Conservation (phyloP, 2,329 filamentous ascomycete species). For the Bisporella sp. region DNA sequence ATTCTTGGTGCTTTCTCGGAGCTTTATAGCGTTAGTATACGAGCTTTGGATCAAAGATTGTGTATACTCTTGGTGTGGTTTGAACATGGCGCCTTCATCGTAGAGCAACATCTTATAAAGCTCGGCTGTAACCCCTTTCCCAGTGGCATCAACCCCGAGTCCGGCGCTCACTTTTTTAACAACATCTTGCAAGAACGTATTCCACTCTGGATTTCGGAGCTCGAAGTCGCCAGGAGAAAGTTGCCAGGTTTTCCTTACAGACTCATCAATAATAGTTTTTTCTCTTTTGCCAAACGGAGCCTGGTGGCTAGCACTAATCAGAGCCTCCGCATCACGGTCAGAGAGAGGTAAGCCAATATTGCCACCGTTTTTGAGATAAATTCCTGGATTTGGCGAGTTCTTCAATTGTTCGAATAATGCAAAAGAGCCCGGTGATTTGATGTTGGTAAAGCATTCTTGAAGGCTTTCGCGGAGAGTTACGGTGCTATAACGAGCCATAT, state of each 20-base stretch:
- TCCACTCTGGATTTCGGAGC: constrained; percentile 30
- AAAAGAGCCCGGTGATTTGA: constrained; percentile 11
- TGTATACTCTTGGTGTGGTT: constrained; percentile 34
- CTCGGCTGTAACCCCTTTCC: constrained; percentile 26
- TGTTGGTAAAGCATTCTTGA: background rate
- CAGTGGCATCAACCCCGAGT: constrained; percentile 26
- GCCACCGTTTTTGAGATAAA: constrained; percentile 17
- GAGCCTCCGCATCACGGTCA: constrained; percentile 15
- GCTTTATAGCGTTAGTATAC: constrained; percentile 3
- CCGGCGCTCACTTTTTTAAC: constrained; percentile 19
- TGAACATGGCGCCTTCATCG: constrained; percentile 42
- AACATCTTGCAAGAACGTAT: constrained; percentile 20
- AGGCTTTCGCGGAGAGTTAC: too few relatives aligned
- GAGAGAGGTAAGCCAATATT: constrained; percentile 19
- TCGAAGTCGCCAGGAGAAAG: constrained; percentile 33
- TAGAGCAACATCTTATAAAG: constrained; percentile 43
- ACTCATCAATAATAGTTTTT: constrained; percentile 33
- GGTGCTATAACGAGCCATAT: too few relatives aligned
- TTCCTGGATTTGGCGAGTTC: constrained; percentile 14
- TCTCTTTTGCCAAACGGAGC: constrained; percentile 33
- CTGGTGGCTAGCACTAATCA: constrained; percentile 15
- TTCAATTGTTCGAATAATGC: constrained; percentile 5
- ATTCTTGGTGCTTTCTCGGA: constrained; percentile 40
- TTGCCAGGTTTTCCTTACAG: constrained; percentile 37
- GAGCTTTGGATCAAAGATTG: background rate